Conservation (phyloP, 139 green algal species). For the Chara braunii region DNA sequence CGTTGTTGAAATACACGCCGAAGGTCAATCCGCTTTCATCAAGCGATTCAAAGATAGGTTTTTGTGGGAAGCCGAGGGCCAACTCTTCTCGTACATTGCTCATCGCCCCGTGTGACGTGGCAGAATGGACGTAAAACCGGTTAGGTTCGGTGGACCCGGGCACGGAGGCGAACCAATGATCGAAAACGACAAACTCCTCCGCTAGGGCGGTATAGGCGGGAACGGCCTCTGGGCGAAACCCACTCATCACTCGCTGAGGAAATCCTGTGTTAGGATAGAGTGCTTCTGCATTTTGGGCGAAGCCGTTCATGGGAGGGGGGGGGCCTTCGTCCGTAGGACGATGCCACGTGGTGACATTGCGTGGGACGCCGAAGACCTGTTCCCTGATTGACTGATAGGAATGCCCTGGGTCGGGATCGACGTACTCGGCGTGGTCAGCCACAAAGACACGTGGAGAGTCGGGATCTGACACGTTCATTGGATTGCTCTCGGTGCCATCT, state of each 20-base stretch:
- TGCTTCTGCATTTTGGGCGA: slow-evolving; percentile 26
- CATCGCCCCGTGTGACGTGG: slow-evolving; percentile 26
- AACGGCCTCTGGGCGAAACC: slow-evolving; percentile 22
- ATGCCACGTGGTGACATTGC: too few species aligned
- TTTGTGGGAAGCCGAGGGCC: slow-evolving; percentile 18
- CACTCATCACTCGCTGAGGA: slow-evolving; percentile 16
- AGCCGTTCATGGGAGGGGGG: slow-evolving; percentile 18
- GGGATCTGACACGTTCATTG: slow-evolving; percentile 11
- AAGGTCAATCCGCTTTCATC: slow-evolving; percentile 15
- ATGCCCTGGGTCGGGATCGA: slow-evolving; percentile 31
- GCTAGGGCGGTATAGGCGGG: slow-evolving; percentile 17
- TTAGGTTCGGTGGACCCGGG: slow-evolving; percentile 32
- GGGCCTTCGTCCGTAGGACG: too few species aligned
- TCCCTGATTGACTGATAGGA: slow-evolving; percentile 29
- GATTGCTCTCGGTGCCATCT: slow-evolving; percentile 21
- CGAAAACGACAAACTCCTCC: slow-evolving; percentile 25
- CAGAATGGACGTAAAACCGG: slow-evolving; percentile 22
- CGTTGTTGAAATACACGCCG: slow-evolving; percentile 28
- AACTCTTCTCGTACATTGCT: slow-evolving; percentile 2
- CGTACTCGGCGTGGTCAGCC: slow-evolving; percentile 15
- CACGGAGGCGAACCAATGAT: slow-evolving; percentile 19
- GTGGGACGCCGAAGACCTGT: slow-evolving; percentile 33
- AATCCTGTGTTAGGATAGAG: slow-evolving; percentile 13
- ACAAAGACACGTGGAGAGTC: slow-evolving; percentile 2
- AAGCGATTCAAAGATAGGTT: slow-evolving; percentile 24